These are phyloP conservation scores for Hygrocybe punicea DNA, from an alignment of 768 basidiomycete species.

Conservation along the genomic window DNA sequence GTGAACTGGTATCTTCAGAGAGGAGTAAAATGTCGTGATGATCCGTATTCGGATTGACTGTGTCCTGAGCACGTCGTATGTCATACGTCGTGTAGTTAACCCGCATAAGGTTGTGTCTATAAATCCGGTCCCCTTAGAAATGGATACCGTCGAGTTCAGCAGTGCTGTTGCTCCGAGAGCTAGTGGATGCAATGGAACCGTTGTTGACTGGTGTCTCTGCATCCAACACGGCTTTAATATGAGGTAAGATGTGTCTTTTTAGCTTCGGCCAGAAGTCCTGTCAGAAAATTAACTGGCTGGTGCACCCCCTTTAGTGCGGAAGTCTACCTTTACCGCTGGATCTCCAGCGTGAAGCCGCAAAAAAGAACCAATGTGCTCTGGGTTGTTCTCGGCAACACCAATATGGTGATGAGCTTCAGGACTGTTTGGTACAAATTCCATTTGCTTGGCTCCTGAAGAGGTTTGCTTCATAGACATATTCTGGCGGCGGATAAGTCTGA, in stretches of 20 bases:
- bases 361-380: background rate
- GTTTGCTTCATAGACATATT: background rate
- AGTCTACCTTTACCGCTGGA: constrained; percentile 2
- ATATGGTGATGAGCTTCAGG: background rate
- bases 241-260: constrained; percentile 22
- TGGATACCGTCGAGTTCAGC: constrained; percentile 1
- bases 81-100: constrained; percentile 35
- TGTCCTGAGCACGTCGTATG: constrained; percentile 22
- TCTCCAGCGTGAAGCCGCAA: background rate
- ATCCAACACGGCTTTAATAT: background rate
- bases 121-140: constrained; percentile 16
- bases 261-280: constrained; percentile 30
- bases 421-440: background rate
- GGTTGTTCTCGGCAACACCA: background rate
- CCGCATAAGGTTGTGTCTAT: constrained; percentile 16
- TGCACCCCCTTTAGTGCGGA: background rate
- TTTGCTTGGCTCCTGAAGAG: background rate
- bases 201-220: background rate
- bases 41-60: constrained; percentile 12
- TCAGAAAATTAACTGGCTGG: background rate
- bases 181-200: background rate
- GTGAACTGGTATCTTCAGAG: background rate
- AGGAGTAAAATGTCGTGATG: constrained; percentile 24
- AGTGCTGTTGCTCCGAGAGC: background rate
- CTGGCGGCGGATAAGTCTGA: background rate